Evolutionary conservation across 1,284 basidiomycete genomes (phyloP), one percentile per base, ranked within the genome.

Genomic region (Ceratobasidium sp.): DNA sequence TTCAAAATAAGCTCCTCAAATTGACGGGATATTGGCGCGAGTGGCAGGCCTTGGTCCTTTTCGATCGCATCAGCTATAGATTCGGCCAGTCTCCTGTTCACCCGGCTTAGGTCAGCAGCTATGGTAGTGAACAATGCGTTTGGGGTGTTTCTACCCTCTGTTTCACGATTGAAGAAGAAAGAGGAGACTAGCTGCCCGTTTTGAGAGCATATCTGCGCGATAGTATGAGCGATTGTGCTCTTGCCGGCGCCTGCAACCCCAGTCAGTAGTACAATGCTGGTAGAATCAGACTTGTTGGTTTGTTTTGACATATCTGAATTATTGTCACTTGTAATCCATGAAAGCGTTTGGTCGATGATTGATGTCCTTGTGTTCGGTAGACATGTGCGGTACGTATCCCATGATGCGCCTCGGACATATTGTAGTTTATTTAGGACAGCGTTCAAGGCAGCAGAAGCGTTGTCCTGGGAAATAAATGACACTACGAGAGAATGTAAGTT

Each of bases 191-290:
- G 78, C 0, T 75, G 33, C 1, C 69, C 65, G 3, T 62, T 59
- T 17, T 80, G 67, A 40, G 48, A 73, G 42, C 77, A 81, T 46
- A 46, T 62, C 33, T 77, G 57, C 1, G 82, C 81, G 64, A 82
- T 65, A 20, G 80, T 78, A 57, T 82, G 81, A 12, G 82, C 80
- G 46, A 83, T 78, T 1, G 81, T 77, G 46, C 73, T 80, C 75
- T 82, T 82, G 15, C 81, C 82, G 33, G 68, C 78, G 17, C 81
- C 81, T 17, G 81, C 79, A 13, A 80, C 79, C 23, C 79, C 80
- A 3, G 73, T 78, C 54, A 82, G 65, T 9, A 81, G 52, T 44
- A 79, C 12, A n/a, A 78, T 23, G 20, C 28, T 26, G 26, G 57
- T 54, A 33, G 17, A 44, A 52, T 7, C 50, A 17, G 50, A n/a